Base-by-base conservation (phyloP, 352 stramenopile species). In the Phytopythium vexans region DNA sequence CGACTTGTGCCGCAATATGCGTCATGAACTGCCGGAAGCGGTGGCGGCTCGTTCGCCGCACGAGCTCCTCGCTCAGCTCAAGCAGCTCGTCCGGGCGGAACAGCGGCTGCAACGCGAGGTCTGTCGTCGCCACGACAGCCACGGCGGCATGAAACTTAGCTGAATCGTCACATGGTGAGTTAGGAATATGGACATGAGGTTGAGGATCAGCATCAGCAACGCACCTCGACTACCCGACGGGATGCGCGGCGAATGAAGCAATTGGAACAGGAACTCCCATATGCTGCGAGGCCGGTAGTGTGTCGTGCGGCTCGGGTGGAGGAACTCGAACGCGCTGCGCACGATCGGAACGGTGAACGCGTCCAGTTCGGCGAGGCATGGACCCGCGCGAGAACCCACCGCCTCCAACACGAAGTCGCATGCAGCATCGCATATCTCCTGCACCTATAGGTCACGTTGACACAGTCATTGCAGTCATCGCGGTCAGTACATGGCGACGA, bases 241-340 rank as follows among this genome's bases (percentile, higher is more conserved):
- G n/a, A 87, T 62, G 37, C 83, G 76, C 14, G 75, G 73, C 8
- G 75, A 74, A 55, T 91, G 77, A 8, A 91, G 51, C n/a, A 85
- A 68, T 38, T 89, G 72, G 55, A 84, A 88, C 32, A 91, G 56
- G 53, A 91, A 89, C 46, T 88, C 69, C 75, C 74, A 89, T 0
- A 91, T 3, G 38, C 68, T 82, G 8, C 76, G 76, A 10, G 64
- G 66, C 8, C 71, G 67, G 61, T 87, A 87, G 50, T 77, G 58
- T 27, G 49, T 45, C 41, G 51, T 53, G 34, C 77, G 56, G 52
- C 74, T 78, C 1, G 73, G 61, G 2, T 62, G 72, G 47, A 90
- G 62, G 50, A 78, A 88, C 10, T 59, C 56, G 15, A 90, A 37
- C 15, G 76, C 58, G n/a, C 68, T 64, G 40, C 65, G 73, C 15